Base-by-base conservation (phyloP, 2,329 filamentous ascomycete species). In the Diaporthe helianthi region DNA sequence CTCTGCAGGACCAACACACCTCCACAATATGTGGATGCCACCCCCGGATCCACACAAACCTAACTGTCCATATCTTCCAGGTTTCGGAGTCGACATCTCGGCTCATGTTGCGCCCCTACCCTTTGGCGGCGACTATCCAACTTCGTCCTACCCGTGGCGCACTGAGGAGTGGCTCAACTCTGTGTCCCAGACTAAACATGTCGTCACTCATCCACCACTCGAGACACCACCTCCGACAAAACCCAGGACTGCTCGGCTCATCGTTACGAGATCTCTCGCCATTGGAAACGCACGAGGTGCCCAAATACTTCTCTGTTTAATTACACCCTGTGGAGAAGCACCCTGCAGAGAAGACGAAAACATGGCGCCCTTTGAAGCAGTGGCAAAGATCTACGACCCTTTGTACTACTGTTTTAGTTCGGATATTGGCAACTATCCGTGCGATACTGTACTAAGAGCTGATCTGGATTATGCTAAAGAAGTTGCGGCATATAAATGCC, bases 401-500 rank as follows among this genome's bases (percentile, higher is more conserved):
- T 31, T 54, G 52, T 54, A 61, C 26, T 47, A 61, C 4, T 61
- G 41, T 13, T 61, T 47, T 22, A 15, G 3, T 22, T 41, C 58
- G 24, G 41, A 33, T 33, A 47, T 61, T 22, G 58, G 58, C 41
- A 26, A 24, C 36, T 29, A 31, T 47, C 24, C 58, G 41, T 29
- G 29, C 4, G 29, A 47, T 24, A 41, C 49, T 47, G 41, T 47
- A n/a, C 41, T 22, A 7, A n/a, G 38, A 31, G 41, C 58, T 19
- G 58, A 61, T 24, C 9, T 33, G 41, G 26, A 61, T 47, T 61
- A 61, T 33, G 29, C 41, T 47, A 24, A 9, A 33, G 58, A 61
- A 49, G 38, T 47, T 47, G 58, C 41, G n/a, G 58, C 58, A 61
- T 61, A 61, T 33, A 41, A 61, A 47, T 61, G 26, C 58, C 58